Evolutionary conservation across 495 filamentous ascomycete species (phyloP), one percentile per base, ranked within the genome.

Genomic region (Xylaria sp.): DNA sequence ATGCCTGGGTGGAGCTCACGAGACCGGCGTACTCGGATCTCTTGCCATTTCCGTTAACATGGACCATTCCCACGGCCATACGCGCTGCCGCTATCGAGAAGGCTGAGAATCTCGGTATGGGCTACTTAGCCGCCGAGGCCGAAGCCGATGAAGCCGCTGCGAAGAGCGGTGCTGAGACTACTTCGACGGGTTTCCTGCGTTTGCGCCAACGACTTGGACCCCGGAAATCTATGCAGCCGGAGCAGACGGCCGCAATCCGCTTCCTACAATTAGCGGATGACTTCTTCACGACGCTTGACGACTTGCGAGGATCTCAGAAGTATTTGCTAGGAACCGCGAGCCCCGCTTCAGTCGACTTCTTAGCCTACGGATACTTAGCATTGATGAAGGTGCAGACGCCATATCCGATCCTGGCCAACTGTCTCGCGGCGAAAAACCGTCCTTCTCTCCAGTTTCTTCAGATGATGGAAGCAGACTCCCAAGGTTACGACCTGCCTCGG

Each of bases 11-110:
- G 69, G 76, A 80, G 59, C 78, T 84, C 46, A 97, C 93, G 43
- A 89, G 92, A 9, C 92, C 93, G 11, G 89, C 93, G 41, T 95
- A 92, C 82, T 90, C 89, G 67, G 78, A 82, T 5, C 87, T 97
- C 69, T 89, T 97, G 40, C 90, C 91, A 26, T 94, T 94, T 85
- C 93, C 96, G 11, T 87, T 91, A 62, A 91, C 92, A 76, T 98
- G 93, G 88, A 91, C 90, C 59, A 87, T 93, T 24, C 93, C 92
- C 3, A 90, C 90, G 5, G 82, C 84, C 67, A 81, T 90, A 33
- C 92, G 93, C 68, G 80, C 88, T 48, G 82, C 89, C 59, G 93
- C 93, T 55, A 88, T 90, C 75, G 71, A 79, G 21, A 88, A 91
- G 62, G 94, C 92, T n/a, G 88, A 87, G 40, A 89, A 93, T 74